A percentile compares a stretch with the other conserved stretches of the same genome.
phyloP scores from a whole-genome alignment of 352 stramenopile species.

The Phytophthora podocarpi region DNA sequence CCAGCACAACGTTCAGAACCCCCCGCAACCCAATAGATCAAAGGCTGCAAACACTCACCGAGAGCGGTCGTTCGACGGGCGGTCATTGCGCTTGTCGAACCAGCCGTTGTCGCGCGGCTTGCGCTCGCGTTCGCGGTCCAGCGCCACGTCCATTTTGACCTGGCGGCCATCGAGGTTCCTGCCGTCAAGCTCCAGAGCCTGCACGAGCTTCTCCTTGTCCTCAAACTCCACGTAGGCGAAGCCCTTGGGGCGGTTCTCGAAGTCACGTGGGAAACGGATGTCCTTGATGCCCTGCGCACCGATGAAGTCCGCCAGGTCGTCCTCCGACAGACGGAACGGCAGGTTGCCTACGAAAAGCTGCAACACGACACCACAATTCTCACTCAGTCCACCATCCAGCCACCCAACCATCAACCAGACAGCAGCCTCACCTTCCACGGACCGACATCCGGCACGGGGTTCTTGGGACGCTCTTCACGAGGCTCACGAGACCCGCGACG shows the following conservation, averaged over 20 bases:
- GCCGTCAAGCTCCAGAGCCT: conserved; percentile 70
- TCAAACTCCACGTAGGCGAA: conserved; percentile 89
- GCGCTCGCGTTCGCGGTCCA: conserved; percentile 57
- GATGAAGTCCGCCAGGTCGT: conserved; percentile 78
- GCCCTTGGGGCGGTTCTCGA: conserved; percentile 72
- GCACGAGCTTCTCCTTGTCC: conserved; percentile 65
- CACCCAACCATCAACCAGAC: not conserved
- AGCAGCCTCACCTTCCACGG: conserved; percentile 71
- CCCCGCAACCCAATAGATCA: not conserved
- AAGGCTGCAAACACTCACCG: conserved; percentile 31
- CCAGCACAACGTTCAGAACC: conserved; percentile 11
- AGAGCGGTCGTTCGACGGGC: conserved; percentile 30
- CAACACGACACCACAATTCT: not conserved
- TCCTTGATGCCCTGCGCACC: conserved; percentile 60
- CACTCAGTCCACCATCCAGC: not conserved
- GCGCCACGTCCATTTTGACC: conserved; percentile 76
- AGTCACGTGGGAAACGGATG: conserved; percentile 76
- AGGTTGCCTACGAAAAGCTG: conserved; percentile 87
- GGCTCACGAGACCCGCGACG: conserved; percentile 37
- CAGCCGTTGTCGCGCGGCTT: conserved; percentile 56
- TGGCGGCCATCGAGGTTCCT: conserved; percentile 39
- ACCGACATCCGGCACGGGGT: conserved; percentile 71
- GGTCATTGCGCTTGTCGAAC: conserved; percentile 62
- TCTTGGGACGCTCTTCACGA: conserved; percentile 68
- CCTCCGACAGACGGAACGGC: conserved; percentile 66